phyloP scores from a whole-genome alignment of 768 basidiomycete species.

The Multifurca ochricompacta region DNA sequence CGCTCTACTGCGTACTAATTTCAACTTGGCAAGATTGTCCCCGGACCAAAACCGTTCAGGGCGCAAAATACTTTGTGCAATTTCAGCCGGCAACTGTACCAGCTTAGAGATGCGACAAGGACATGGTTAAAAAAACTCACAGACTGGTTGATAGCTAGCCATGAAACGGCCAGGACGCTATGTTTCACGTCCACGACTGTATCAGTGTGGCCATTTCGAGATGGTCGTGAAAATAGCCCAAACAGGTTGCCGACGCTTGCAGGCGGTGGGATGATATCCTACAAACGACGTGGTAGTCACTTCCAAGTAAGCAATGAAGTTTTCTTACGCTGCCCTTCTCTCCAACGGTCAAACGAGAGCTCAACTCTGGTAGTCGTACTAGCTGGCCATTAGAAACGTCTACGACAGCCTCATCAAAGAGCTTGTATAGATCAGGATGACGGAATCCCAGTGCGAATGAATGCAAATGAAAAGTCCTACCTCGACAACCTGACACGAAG shows the following conservation, averaged over 20 bases:
- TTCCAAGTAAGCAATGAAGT: background rate
- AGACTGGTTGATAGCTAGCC: slow-evolving; percentile 84
- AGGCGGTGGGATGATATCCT: slow-evolving; percentile 64
- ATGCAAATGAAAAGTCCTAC: slow-evolving; percentile 34
- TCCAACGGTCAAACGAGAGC: slow-evolving; percentile 67
- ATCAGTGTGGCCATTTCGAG: slow-evolving; percentile 39
- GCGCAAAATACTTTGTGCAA: slow-evolving; percentile 50
- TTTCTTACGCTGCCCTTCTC: slow-evolving; percentile 61
- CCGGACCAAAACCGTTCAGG: slow-evolving; percentile 75
- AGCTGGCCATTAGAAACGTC: slow-evolving; percentile 57
- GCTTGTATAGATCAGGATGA: slow-evolving; percentile 35
- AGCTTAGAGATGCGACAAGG: slow-evolving; percentile 7
- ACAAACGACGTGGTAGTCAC: slow-evolving; percentile 11
- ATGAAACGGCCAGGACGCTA: slow-evolving; percentile 71
- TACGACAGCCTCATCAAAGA: slow-evolving; percentile 76
- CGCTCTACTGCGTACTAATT: slow-evolving; percentile 50
- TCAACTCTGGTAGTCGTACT: slow-evolving; percentile 70
- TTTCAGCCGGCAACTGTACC: slow-evolving; percentile 49
- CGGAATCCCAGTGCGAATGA: background rate
- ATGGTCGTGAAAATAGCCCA: slow-evolving; percentile 38
- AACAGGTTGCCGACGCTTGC: slow-evolving; percentile 40
- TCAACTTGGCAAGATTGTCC: slow-evolving; percentile 53
- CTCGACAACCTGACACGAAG: slow-evolving; percentile 60
- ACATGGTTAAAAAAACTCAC: slow-evolving; percentile 34
- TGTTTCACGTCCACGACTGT: slow-evolving; percentile 68